Base-by-base conservation (phyloP, 2,329 filamentous ascomycete species). In the Drechmeria coniospora region DNA sequence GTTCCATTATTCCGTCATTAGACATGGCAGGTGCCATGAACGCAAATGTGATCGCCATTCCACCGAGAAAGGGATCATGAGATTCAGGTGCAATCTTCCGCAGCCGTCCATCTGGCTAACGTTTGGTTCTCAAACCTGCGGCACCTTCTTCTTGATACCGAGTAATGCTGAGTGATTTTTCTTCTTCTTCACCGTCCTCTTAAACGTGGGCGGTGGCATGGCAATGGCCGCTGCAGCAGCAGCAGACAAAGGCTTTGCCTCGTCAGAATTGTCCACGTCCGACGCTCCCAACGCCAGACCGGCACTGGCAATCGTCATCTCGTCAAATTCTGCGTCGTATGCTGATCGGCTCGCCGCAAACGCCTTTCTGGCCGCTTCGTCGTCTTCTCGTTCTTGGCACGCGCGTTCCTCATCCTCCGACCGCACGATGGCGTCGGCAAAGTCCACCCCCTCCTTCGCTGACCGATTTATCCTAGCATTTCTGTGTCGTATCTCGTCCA, bases 401-500 rank as follows among this genome's bases (percentile, higher is more conserved):
- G 69, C 65, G 36, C 64, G 46, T 43, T 77, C 73, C 25, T 69
- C 63, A 27, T 78, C 73, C 25, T 63, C 61, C 4, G 56, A 46
- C n/a, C 59, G 48, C 29, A 65, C 57, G 1, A 72, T 59, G 4
- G 64, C 60, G 5, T 70, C 65, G 8, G 61, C 56, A 13, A 71
- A 68, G 31, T 76, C 71, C 4, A 71, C 60, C 3, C 71, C 73
- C 34, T 82, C 74, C 44, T 73, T 71, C 31, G 73, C 70, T 7
- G 76, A 78, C 37, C 79, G 67, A 51, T 92, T 82, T 27, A 90
- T 74, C 36, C 84, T 65, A 6, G 90, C 90, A 56, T 98, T 98
- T 37, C 87, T 63, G 28, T 81, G 87, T 31, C 87, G 66, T 32
- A 98, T 94, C 56, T 94, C 86, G 51, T 98, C 90, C 30, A 98